A percentile compares a stretch with the other conserved stretches of the same genome.
These are phyloP conservation scores for Mycena kentingensis DNA, from an alignment of 768 basidiomycete genomes.

Conservation along the genomic window DNA sequence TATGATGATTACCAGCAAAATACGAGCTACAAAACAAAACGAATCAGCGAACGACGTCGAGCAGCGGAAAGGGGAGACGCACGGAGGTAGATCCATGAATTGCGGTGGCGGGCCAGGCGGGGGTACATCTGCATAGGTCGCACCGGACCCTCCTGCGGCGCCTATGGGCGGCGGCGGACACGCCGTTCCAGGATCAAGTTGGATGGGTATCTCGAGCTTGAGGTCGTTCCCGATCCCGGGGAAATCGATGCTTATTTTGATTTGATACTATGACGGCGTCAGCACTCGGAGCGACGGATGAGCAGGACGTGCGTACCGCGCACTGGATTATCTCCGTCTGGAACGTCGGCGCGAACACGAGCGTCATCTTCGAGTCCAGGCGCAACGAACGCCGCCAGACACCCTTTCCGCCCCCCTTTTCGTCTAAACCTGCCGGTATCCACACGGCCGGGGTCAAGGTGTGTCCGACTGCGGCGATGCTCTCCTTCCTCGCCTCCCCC, in stretches of 20 bases:
- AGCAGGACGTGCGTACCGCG: not conserved
- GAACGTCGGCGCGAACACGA: constrained; percentile 13
- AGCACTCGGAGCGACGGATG: not conserved
- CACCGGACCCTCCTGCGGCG: not conserved
- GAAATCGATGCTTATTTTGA: constrained; percentile 8
- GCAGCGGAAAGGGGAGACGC: too few relatives aligned
- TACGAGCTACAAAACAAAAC: too few relatives aligned
- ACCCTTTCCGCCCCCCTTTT: constrained; percentile 7
- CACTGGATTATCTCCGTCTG: constrained; percentile 7
- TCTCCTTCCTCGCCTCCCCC: constrained; percentile 3
- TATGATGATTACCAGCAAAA: too few relatives aligned
- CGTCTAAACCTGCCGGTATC: not conserved
- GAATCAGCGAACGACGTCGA: too few relatives aligned
- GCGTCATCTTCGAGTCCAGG: constrained; percentile 4
- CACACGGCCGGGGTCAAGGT: constrained; percentile 8
- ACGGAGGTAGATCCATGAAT: constrained; percentile 19
- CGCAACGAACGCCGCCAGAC: constrained; percentile 9
- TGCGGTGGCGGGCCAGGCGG: constrained; percentile 9
- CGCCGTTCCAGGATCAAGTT: constrained; percentile 4
- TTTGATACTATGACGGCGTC: constrained; percentile 1
- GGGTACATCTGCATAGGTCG: constrained; percentile 10
- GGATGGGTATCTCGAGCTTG: constrained; percentile 2
- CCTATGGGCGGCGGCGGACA: constrained; percentile 14
- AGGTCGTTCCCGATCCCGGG: constrained; percentile 17
- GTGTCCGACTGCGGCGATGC: constrained; percentile 6